These are phyloP conservation scores for Monosporozyma aerobia DNA, from an alignment of 805 yeast genomes.

Conservation along the genomic window DNA sequence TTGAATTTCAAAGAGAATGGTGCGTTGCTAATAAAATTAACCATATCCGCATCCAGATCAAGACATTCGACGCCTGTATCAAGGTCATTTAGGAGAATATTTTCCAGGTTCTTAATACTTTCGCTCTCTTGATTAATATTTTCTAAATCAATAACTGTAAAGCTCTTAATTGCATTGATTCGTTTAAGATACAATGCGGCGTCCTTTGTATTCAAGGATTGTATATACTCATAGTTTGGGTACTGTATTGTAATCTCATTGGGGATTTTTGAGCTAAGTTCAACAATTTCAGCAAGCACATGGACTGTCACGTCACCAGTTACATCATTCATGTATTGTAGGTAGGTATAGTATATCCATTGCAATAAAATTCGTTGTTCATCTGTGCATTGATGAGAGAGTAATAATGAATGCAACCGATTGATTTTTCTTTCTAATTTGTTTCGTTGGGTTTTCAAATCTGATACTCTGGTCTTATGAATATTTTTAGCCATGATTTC, in stretches of 20 bases:
- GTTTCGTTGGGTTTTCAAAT: constrained; percentile 33
- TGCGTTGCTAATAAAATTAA: constrained; percentile 50
- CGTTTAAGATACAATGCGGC: constrained; percentile 60
- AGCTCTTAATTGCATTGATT: constrained; percentile 45
- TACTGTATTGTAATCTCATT: constrained; percentile 30
- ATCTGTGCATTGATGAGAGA: constrained; percentile 16
- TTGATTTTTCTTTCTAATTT: constrained; percentile 37
- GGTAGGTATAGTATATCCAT: constrained; percentile 42
- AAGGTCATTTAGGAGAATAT: constrained; percentile 32
- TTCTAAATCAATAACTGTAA: constrained; percentile 13
- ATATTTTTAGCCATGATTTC: constrained; percentile 24
- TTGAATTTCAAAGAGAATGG: constrained; percentile 59
- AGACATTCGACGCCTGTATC: not conserved
- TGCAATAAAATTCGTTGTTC: constrained; percentile 28
- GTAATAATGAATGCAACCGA: constrained; percentile 40
- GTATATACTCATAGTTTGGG: constrained; percentile 53
- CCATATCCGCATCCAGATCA: constrained; percentile 40
- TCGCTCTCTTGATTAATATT: constrained; percentile 10
- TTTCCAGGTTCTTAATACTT: constrained; percentile 35
- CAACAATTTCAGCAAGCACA: constrained; percentile 19
- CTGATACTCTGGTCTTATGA: constrained; percentile 25
- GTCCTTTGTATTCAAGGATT: constrained; percentile 41
- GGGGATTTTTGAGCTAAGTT: constrained; percentile 7
- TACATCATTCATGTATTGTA: constrained; percentile 34
- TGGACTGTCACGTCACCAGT: constrained; percentile 27